Conservation (phyloP, 371 early-diverging fungal species). For the Haplosporangium sp. region DNA sequence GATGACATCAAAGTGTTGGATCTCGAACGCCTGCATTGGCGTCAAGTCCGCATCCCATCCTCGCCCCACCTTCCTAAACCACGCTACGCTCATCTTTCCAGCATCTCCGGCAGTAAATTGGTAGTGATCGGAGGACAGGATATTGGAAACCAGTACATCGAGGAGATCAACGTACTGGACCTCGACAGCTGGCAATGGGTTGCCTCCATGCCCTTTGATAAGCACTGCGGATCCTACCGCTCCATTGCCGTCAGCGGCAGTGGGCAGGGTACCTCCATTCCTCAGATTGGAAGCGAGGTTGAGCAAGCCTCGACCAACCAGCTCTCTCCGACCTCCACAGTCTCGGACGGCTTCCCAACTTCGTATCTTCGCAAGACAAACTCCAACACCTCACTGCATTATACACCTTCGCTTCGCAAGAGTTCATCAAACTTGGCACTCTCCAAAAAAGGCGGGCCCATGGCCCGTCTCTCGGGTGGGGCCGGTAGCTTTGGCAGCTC, state of each 20-base stretch:
- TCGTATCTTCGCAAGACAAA: constrained; percentile 45
- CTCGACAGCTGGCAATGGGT: constrained; percentile 76
- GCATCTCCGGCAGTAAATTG: constrained; percentile 67
- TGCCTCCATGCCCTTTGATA: constrained; percentile 70
- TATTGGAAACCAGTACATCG: constrained; percentile 78
- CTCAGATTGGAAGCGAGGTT: constrained; percentile 51
- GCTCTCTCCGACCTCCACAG: constrained; percentile 22
- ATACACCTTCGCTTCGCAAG: constrained; percentile 43
- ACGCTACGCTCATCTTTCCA: constrained; percentile 85
- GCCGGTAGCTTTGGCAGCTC: constrained; percentile 33
- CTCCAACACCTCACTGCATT: constrained; percentile 31
- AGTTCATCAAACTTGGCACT: constrained; percentile 52
- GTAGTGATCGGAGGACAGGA: constrained; percentile 89
- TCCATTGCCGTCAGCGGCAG: constrained; percentile 71
- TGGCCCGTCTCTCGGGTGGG: constrained; percentile 52
- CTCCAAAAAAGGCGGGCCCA: constrained; percentile 43
- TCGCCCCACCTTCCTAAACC: constrained; percentile 72
- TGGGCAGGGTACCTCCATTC: constrained; percentile 47
- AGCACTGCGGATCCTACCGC: constrained; percentile 83
- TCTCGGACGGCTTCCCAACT: constrained; percentile 45
- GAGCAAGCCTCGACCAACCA: constrained; percentile 22
- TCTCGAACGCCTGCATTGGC: constrained; percentile 73
- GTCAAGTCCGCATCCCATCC: constrained; percentile 58
- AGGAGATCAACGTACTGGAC: constrained; percentile 82
- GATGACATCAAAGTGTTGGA: constrained; percentile 81